Evolutionary conservation across 1,139 yeast species (phyloP).

Genomic region (Magnusiomyces sp.): DNA sequence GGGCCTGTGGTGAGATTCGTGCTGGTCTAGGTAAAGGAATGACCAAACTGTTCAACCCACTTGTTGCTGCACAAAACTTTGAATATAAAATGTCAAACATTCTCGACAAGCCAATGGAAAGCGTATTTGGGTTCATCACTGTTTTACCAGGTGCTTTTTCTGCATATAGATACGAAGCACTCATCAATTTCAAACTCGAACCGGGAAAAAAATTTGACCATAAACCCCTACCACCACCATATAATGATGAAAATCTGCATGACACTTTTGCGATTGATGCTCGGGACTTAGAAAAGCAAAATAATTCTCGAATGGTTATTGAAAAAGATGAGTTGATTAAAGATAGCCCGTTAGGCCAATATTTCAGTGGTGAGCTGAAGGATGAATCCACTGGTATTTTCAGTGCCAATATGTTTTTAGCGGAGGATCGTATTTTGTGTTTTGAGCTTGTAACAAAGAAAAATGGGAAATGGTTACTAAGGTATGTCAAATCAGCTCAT

Average conservation of each 20-base stretch:
- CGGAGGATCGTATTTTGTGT: constrained; percentile 77
- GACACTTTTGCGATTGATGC: background rate
- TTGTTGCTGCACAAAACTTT: constrained; percentile 78
- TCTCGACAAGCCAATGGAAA: constrained; percentile 76
- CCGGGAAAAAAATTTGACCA: no score
- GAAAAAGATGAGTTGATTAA: constrained; percentile 29
- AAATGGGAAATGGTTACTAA: constrained; percentile 50
- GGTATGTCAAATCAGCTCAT: constrained; percentile 66
- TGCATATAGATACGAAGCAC: constrained; percentile 69
- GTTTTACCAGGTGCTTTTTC: constrained; percentile 83
- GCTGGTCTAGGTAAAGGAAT: constrained; percentile 56
- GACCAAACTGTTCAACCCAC: constrained; percentile 50
- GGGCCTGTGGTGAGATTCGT: constrained; percentile 80
- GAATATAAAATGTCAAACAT: constrained; percentile 79
- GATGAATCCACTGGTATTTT: constrained; percentile 54
- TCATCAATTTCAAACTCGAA: background rate
- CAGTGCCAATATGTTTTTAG: constrained; percentile 76
- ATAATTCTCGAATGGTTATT: constrained; percentile 25
- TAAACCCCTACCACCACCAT: no score
- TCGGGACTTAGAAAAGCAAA: background rate
- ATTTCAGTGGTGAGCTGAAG: constrained; percentile 71
- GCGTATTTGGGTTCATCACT: constrained; percentile 72
- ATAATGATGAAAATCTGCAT: no score
- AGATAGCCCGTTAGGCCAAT: constrained; percentile 66
- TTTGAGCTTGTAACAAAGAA: constrained; percentile 74